Conservation (phyloP, 2,329 filamentous ascomycete genomes). For the Dactylellina drechsleri region DNA sequence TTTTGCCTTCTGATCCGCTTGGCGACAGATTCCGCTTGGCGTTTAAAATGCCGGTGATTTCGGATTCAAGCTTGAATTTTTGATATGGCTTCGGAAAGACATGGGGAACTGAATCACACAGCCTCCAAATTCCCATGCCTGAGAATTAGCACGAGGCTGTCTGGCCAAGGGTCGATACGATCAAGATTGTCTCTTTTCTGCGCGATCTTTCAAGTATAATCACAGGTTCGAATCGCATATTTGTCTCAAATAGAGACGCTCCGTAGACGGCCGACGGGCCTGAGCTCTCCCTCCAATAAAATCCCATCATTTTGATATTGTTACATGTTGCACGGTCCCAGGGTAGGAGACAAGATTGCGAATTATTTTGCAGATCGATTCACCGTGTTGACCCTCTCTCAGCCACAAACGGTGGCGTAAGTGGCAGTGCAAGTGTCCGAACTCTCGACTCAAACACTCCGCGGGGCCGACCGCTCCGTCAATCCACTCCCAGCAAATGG, state of each 20-base stretch:
- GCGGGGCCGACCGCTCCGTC: slow-evolving; percentile 27
- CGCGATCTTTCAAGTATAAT: background rate
- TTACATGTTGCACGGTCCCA: no score
- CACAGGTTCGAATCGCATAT: slow-evolving; percentile 19
- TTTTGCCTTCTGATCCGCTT: background rate
- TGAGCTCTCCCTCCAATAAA: no score
- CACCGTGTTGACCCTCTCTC: background rate
- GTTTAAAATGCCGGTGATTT: background rate
- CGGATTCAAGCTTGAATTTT: slow-evolving; percentile 13
- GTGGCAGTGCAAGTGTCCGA: slow-evolving; percentile 37
- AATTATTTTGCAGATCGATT: no score
- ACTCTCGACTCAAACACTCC: background rate
- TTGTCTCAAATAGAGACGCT: slow-evolving; percentile 7
- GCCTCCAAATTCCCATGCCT: slow-evolving; percentile 9
- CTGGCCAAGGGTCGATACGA: slow-evolving; percentile 9
- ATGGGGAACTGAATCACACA: slow-evolving; percentile 26
- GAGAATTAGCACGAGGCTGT: background rate
- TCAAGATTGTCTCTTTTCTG: no score
- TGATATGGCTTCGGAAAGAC: slow-evolving; percentile 19
- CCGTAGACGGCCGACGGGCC: no score
- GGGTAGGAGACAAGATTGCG: no score
- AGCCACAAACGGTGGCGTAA: slow-evolving; percentile 40
- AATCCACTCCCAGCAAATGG: background rate
- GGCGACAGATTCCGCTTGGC: slow-evolving; percentile 15
- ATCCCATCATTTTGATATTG: no score